These are phyloP conservation scores for Saturnispora sanitii DNA, from an alignment of 805 yeast genomes.

Conservation along the genomic window DNA sequence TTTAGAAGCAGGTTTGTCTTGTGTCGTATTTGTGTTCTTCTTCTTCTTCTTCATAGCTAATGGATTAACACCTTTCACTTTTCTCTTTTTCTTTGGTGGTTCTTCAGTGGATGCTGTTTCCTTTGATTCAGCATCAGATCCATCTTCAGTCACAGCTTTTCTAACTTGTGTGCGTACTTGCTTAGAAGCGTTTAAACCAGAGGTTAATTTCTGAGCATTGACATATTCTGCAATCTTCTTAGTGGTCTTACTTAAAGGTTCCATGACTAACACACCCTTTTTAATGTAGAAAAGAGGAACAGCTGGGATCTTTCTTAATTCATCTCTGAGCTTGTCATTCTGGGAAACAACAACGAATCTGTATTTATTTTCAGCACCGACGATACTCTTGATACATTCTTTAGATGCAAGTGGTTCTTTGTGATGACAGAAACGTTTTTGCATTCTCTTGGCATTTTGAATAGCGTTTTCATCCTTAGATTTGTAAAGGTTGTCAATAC, in stretches of 20 bases:
- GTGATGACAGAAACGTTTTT: slow-evolving; percentile 91
- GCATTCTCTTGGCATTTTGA: slow-evolving; percentile 70
- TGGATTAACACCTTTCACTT: slow-evolving; percentile 81
- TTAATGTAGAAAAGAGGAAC: slow-evolving; percentile 82
- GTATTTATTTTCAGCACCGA: slow-evolving; percentile 76
- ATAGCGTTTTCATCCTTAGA: slow-evolving; percentile 68
- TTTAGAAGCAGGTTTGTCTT: too few relatives aligned
- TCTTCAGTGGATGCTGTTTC: slow-evolving; percentile 15
- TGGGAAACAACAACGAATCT: slow-evolving; percentile 87
- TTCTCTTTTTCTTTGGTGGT: slow-evolving; percentile 19
- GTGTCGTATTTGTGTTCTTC: too few relatives aligned
- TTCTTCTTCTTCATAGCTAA: slow-evolving; percentile 76
- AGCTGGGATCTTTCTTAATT: slow-evolving; percentile 72
- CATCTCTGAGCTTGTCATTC: slow-evolving; percentile 55
- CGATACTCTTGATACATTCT: slow-evolving; percentile 70
- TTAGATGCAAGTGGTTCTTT: slow-evolving; percentile 39
- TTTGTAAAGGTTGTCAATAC: slow-evolving; percentile 76
- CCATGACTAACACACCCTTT: slow-evolving; percentile 92
- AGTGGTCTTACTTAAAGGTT: slow-evolving; percentile 76
- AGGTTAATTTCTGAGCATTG: slow-evolving; percentile 61
- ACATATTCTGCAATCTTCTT: slow-evolving; percentile 35
- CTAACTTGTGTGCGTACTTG: slow-evolving; percentile 30
- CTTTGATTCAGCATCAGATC: slow-evolving; percentile 5
- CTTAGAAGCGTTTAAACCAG: slow-evolving; percentile 64
- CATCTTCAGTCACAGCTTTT: slow-evolving; percentile 14